A percentile compares a stretch with the other conserved stretches of the same genome.
These are phyloP conservation scores for Phytopythium litorale DNA, from an alignment of 352 stramenopile genomes.

Conservation along the genomic window DNA sequence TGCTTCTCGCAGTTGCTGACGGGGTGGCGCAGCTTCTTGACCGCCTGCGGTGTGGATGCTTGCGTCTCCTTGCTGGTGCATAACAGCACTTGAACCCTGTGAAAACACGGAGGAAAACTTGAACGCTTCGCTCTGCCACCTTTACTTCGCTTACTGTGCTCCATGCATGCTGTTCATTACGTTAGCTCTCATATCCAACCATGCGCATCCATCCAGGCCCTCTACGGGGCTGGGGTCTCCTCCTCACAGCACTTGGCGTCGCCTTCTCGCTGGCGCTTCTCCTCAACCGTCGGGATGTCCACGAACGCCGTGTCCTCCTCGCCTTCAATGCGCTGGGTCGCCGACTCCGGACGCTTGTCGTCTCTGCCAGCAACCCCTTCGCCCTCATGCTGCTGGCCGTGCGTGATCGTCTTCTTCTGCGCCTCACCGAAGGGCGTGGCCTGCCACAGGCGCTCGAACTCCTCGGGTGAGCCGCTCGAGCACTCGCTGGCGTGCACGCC, in stretches of 20 bases:
- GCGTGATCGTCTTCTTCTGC: constrained; percentile 26
- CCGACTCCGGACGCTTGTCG: constrained; percentile 1
- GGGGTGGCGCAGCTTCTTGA: background rate
- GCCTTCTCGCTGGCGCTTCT: constrained; percentile 14
- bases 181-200: no score
- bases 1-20: background rate
- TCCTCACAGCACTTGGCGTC: background rate
- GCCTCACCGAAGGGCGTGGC: constrained; percentile 41
- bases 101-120: constrained; percentile 5
- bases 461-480: constrained; percentile 28
- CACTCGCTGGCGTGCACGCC: constrained; percentile 30
- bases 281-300: constrained; percentile 10
- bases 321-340: background rate
- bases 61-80: background rate
- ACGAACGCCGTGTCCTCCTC: constrained; percentile 10
- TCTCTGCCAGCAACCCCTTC: constrained; percentile 12
- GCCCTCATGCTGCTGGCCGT: constrained; percentile 22
- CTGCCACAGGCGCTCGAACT: constrained; percentile 53
- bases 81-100: constrained; percentile 1
- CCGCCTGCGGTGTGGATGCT: background rate
- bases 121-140: background rate
- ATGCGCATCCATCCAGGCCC: background rate
- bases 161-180: no score
- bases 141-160: background rate
- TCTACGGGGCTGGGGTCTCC: background rate